These are phyloP conservation scores for Allium fistulosum DNA, from an alignment of 106 monocot genomes.

Conservation along the genomic window DNA sequence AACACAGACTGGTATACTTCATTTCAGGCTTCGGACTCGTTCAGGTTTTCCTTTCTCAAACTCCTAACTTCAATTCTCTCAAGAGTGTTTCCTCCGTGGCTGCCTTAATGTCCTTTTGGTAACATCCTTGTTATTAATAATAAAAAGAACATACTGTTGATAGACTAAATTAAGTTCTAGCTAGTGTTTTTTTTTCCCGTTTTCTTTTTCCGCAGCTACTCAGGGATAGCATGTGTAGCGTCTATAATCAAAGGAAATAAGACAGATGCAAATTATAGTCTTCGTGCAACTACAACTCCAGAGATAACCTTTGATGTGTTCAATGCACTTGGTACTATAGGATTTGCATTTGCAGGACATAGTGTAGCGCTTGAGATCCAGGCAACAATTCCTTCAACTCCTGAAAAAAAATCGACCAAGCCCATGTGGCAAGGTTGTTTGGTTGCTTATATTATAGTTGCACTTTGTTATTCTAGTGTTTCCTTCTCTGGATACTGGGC, in stretches of 20 bases:
- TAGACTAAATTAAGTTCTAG: neutral
- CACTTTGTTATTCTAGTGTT: constrained; percentile 19
- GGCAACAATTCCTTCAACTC: constrained; percentile 29
- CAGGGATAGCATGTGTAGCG: constrained; percentile 1
- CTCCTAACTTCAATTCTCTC: constrained; percentile 8
- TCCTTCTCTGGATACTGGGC: constrained; percentile 19
- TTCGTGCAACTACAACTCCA: neutral
- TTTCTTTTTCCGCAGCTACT: constrained; percentile 1
- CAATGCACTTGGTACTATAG: constrained; percentile 20
- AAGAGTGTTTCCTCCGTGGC: constrained; percentile 4
- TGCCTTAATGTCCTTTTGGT: constrained; percentile 11
- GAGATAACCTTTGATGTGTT: constrained; percentile 6
- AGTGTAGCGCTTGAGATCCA: constrained; percentile 30
- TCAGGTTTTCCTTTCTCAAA: constrained; percentile 2
- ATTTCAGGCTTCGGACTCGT: neutral
- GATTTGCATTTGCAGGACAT: constrained; percentile 26
- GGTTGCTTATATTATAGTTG: constrained; percentile 17
- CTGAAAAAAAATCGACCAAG: constrained; percentile 17
- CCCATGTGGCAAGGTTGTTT: constrained; percentile 23
- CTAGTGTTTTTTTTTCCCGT: neutral
- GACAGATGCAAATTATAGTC: neutral
- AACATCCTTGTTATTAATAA: neutral
- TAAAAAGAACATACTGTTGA: neutral
- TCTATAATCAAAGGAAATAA: constrained; percentile 1
- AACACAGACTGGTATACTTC: neutral